Base-by-base conservation (phyloP, 2,329 filamentous ascomycete species). In the Venturia nashicola region DNA sequence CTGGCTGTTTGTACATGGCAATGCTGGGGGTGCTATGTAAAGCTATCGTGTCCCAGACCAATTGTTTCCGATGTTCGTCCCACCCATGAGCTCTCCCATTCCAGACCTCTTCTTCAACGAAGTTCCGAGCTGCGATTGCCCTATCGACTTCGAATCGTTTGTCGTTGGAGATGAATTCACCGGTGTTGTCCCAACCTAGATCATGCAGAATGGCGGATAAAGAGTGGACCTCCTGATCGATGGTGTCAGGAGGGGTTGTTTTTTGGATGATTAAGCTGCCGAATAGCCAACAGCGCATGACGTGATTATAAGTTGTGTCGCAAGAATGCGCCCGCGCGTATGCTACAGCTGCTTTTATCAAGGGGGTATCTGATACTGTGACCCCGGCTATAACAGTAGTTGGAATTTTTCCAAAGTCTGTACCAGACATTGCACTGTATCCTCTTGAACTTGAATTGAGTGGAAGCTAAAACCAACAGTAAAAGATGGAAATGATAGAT, bases 81-180 rank as follows among this genome's bases (percentile, higher is more conserved):
- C 77, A 80, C 6, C 67, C 63, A 5, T 40, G 61, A 27, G 32
- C 48, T 2, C 14, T 14, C 18, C 61, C 61, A 3, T 57, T 20
- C 34, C 36, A 40, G 16, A n/a, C 64, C 63, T 20, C 66, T 66
- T 62, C 73, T 60, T 48, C 48, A 61, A 42, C 62, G 64, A 59
- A 80, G 62, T 74, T 69, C 0, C 76, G 69, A 0, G 79, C 77
- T 2, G 73, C 76, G 63, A 78, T 75, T 9, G 79, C 79, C 16
- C 79, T 76, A 67, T 82, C 79, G 32, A 82, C 77, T 65, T 82
- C 79, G 68, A 82, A 82, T 9, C 79, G 75, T 36, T 77, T 77
- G 69, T 81, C 78, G 1, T 67, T 59, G 46, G 75, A 77, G 18
- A 79, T 66, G 9, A 77, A 64, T 40, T 70, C 67, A 16, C 71